These are phyloP conservation scores for Musa acuminata DNA, from an alignment of 176 grass and related monocot genomes.

Conservation along the genomic window DNA sequence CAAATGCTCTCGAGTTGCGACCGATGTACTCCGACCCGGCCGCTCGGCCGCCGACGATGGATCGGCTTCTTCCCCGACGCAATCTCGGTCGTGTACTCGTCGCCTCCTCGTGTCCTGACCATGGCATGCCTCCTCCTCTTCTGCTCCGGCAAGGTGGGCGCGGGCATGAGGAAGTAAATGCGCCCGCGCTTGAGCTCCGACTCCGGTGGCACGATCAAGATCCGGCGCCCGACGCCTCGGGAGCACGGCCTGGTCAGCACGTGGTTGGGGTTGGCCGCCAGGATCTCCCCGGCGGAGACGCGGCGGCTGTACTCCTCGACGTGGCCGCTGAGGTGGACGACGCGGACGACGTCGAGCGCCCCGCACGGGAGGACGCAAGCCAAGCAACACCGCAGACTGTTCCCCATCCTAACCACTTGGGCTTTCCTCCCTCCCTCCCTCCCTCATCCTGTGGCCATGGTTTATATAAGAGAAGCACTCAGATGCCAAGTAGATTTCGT, in stretches of 20 bases:
- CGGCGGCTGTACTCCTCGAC: constrained; percentile 72
- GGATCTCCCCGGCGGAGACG: constrained; percentile 63
- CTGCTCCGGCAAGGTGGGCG: constrained; percentile 28
- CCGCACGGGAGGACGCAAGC: constrained; percentile 90
- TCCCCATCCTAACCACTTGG: constrained; percentile 63
- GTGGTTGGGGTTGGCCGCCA: constrained; percentile 69
- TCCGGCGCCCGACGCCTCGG: constrained; percentile 38
- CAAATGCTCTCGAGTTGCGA: constrained; percentile 77
- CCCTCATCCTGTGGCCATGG: not conserved
- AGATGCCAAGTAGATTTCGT: too few species aligned
- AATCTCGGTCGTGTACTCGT: constrained; percentile 2
- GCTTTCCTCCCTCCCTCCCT: not conserved
- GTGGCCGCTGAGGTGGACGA: constrained; percentile 84
- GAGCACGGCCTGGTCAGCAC: constrained; percentile 68
- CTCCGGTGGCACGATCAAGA: constrained; percentile 60
- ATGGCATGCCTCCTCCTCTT: not conserved
- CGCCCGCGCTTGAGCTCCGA: constrained; percentile 76
- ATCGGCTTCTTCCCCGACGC: constrained; percentile 22
- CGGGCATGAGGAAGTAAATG: constrained; percentile 88
- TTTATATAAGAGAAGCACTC: not conserved
- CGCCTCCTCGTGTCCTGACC: not conserved
- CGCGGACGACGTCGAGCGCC: constrained; percentile 80
- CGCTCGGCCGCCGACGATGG: constrained; percentile 29
- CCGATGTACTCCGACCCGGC: constrained; percentile 38
- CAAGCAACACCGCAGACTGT: constrained; percentile 84